A percentile compares a stretch with the other conserved stretches of the same genome.
phyloP scores from a whole-genome alignment of 352 stramenopile species.

The Phytophthora cactorum region DNA sequence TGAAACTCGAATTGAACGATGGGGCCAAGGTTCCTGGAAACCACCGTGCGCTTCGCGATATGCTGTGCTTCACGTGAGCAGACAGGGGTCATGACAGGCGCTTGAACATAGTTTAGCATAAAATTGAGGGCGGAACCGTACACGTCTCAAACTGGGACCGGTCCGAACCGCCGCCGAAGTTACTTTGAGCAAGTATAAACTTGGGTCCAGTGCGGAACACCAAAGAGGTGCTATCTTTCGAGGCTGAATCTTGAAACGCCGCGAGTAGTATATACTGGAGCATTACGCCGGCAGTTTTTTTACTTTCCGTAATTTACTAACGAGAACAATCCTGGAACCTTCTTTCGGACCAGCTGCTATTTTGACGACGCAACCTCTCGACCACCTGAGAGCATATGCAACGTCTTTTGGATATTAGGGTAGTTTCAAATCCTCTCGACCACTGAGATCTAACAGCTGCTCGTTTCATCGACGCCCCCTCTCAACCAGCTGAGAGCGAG shows the following conservation, averaged over 20 bases:
- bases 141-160: constrained; percentile 26
- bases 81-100: constrained; percentile 41
- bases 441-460: too few species aligned
- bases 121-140: constrained; percentile 69
- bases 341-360: too few species aligned
- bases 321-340: too few species aligned
- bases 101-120: constrained; percentile 67
- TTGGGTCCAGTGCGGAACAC: background rate
- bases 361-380: too few species aligned
- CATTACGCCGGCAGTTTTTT: too few species aligned
- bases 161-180: constrained; percentile 14
- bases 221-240: constrained; percentile 4
- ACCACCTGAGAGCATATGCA: too few species aligned
- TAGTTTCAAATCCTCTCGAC: too few species aligned
- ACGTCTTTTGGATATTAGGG: too few species aligned
- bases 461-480: too few species aligned
- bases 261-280: constrained; percentile 5
- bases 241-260: constrained; percentile 11
- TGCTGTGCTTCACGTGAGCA: background rate
- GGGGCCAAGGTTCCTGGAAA: background rate
- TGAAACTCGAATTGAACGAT: constrained; percentile 68
- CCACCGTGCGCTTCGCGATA: background rate
- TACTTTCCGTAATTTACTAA: too few species aligned
- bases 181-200: constrained; percentile 6
- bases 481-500: too few species aligned